A percentile compares a stretch with the other conserved stretches of the same genome.
Conservation (phyloP, 2,329 filamentous ascomycete species). For the Claviceps sp. region DNA sequence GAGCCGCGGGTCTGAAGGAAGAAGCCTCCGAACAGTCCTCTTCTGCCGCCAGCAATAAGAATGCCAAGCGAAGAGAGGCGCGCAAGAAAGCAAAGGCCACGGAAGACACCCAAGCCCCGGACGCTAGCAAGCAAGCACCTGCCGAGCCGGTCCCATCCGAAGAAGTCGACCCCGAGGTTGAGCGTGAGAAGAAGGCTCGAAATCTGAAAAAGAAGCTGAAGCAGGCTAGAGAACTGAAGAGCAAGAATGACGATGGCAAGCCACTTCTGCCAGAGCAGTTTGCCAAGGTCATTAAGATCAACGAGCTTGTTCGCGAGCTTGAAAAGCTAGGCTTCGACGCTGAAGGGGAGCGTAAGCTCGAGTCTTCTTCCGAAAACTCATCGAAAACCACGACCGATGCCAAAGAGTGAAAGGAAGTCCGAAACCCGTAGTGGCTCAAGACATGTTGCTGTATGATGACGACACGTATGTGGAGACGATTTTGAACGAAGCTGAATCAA, state of each 20-base stretch:
- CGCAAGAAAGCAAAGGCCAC: conserved; percentile 40
- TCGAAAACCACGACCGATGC: background rate
- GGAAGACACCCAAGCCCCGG: conserved; percentile 49
- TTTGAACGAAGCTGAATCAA: background rate
- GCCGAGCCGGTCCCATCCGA: conserved; percentile 20
- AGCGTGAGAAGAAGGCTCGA: conserved; percentile 84
- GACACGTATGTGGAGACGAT: background rate
- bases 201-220: conserved; percentile 90
- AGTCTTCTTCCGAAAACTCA: conserved; percentile 4
- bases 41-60: conserved; percentile 57
- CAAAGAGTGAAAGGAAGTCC: background rate
- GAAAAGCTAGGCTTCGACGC: conserved; percentile 72
- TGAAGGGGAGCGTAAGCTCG: conserved; percentile 48
- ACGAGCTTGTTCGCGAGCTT: conserved; percentile 79
- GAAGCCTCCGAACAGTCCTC: conserved; percentile 33
- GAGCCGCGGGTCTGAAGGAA: conserved; percentile 47
- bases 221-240: conserved; percentile 79
- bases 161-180: conserved; percentile 52
- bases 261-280: conserved; percentile 83
- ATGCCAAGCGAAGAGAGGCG: conserved; percentile 59
- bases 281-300: conserved; percentile 94
- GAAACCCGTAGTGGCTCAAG: background rate
- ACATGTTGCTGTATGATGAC: background rate
- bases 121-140: conserved; percentile 23
- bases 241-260: conserved; percentile 81